phyloP scores from a whole-genome alignment of 2,329 filamentous ascomycete species.

The Colletotrichum cuscutae region DNA sequence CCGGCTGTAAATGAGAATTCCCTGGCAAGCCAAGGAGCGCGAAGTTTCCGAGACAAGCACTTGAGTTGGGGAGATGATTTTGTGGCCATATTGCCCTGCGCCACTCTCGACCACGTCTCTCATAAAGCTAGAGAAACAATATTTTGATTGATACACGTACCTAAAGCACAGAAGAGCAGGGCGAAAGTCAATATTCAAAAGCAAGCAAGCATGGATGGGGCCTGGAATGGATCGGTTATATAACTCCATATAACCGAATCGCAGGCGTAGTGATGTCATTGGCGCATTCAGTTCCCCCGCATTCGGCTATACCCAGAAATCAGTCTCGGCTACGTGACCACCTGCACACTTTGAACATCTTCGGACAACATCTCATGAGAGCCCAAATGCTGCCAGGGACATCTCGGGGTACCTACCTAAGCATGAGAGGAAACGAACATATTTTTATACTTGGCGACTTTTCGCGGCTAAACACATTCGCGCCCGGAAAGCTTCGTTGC shows the following conservation, averaged over 20 bases:
- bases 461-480: neutral
- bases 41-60: neutral
- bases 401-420: neutral
- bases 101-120: neutral
- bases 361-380: neutral
- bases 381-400: too few relatives aligned
- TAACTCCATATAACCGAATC: neutral
- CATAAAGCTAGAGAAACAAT: neutral
- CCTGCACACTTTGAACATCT: neutral
- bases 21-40: neutral
- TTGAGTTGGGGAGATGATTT: too few relatives aligned
- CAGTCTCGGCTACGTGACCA: neutral
- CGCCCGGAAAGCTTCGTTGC: too few relatives aligned
- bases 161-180: neutral
- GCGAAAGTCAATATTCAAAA: neutral
- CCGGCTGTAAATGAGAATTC: neutral
- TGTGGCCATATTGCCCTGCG: neutral
- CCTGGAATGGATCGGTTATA: neutral
- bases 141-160: neutral
- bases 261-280: slow-evolving; percentile 1
- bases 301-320: neutral
- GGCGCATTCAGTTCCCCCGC: neutral
- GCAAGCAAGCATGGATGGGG: neutral
- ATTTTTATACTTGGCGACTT: neutral
- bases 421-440: neutral